phyloP scores from a whole-genome alignment of 2,329 filamentous ascomycete genomes.

The Colletotrichum spinosum region DNA sequence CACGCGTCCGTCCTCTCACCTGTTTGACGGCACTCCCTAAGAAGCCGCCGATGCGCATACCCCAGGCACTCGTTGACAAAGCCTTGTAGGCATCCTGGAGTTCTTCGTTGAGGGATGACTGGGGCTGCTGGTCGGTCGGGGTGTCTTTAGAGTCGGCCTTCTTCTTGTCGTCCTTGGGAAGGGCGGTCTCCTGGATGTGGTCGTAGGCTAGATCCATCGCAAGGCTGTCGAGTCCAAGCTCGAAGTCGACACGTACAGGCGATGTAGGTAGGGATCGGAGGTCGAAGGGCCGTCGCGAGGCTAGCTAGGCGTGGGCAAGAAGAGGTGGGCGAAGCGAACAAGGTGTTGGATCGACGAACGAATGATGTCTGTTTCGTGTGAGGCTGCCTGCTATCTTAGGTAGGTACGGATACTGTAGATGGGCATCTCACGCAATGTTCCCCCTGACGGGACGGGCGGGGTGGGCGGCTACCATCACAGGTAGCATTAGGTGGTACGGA shows the following conservation, averaged over 20 bases:
- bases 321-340: slow-evolving; percentile 21
- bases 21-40: slow-evolving; percentile 94
- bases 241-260: neutral
- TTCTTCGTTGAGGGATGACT: slow-evolving; percentile 81
- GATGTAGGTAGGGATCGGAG: slow-evolving; percentile 1
- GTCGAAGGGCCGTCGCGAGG: slow-evolving; percentile 20
- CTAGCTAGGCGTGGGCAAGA: slow-evolving; percentile 24
- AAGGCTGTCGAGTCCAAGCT: slow-evolving; percentile 14
- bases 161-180: slow-evolving; percentile 68
- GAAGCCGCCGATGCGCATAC: slow-evolving; percentile 86
- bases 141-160: slow-evolving; percentile 49
- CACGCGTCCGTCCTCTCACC: slow-evolving; percentile 58
- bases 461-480: neutral
- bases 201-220: slow-evolving; percentile 97
- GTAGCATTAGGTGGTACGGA: no score
- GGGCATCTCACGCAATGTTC: neutral
- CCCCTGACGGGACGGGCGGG: slow-evolving; percentile 30
- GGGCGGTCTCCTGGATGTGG: slow-evolving; percentile 88
- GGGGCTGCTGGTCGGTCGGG: slow-evolving; percentile 51
- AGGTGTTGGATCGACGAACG: slow-evolving; percentile 28
- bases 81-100: slow-evolving; percentile 96
- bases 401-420: no score
- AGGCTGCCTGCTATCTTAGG: slow-evolving; percentile 13
- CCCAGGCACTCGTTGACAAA: slow-evolving; percentile 92
- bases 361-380: slow-evolving; percentile 33